Base-by-base conservation (phyloP, 768 basidiomycete species). In the Leucocoprinus leucothites region DNA sequence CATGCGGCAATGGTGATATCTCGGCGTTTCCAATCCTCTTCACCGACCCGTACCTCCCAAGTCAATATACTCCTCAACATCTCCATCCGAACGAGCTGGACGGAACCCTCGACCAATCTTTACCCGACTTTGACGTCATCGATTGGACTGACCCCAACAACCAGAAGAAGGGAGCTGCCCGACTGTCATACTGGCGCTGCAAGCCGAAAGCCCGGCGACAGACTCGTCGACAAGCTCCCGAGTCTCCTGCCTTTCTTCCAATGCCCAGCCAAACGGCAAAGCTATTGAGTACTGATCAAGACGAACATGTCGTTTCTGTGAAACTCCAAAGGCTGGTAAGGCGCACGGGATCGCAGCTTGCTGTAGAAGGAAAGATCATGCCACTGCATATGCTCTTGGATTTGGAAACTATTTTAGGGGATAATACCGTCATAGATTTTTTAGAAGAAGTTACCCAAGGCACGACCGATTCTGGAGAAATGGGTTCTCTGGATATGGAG, bases 331-430 rank as follows among this genome's bases (percentile, higher is more conserved):
- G 14, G 4, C 4, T 13, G 9, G 38, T 38, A 9, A 38, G 38
- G 18, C 31, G 43, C 38, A 28, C 46, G 36, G 31, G 31, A 35
- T 49, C 38, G 22, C n/a, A 48, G 43, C 34, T 49, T 11, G 3
- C 18, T 5, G 26, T 83, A 28, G 71, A 78, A 25, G 62, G 82
- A n/a, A 64, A 65, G n/a, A 47, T 82, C 7, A 72, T 73, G 9
- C 87, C 93, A 9, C 61, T 95, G 9, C 92, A 94, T 63, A 40
- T 89, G n/a, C 91, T 92, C 63, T 49, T 90, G 24, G 91, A 95
- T 65, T 70, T 91, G 44, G 78, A 69, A 31, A 65, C 72, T 52
- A 60, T 75, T 18, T 60, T 82, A 48, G 64, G 72, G 56, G 60
- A 70, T 61, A 63, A 67, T 48, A 73, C 67, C 57, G 69, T 75